phyloP scores from a whole-genome alignment of 768 basidiomycete species.

The Leccinum obscurum region DNA sequence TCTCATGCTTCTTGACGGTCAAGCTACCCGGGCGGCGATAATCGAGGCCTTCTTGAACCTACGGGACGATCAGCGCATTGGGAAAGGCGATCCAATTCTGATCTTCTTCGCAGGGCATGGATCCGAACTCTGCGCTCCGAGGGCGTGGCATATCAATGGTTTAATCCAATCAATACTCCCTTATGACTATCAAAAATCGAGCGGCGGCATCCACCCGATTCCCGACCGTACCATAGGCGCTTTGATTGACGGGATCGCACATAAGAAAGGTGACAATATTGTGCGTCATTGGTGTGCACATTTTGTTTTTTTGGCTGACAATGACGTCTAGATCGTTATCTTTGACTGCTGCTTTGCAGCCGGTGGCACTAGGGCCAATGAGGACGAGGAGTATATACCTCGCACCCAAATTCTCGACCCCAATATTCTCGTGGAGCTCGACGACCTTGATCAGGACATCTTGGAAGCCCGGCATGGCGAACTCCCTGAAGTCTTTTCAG shows the following conservation, averaged over 20 bases:
- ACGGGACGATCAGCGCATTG: conserved; percentile 23
- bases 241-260: conserved; percentile 38
- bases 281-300: conserved; percentile 25
- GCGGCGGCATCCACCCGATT: conserved; percentile 32
- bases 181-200: conserved; percentile 29
- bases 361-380: conserved; percentile 31
- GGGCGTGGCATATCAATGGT: conserved; percentile 21
- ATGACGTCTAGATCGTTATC: conserved; percentile 38
- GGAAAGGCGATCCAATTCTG: conserved; percentile 35
- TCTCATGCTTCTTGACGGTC: conserved; percentile 35
- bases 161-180: conserved; percentile 32
- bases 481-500: conserved; percentile 22
- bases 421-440: not conserved
- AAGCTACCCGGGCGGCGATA: conserved; percentile 40
- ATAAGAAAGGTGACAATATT: conserved; percentile 43
- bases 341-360: conserved; percentile 48
- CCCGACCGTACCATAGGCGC: conserved; percentile 44
- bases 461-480: conserved; percentile 15
- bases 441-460: conserved; percentile 30
- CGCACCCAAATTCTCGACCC: conserved; percentile 8
- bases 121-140: conserved; percentile 33
- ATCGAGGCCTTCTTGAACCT: conserved; percentile 29
- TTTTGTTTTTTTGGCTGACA: not conserved
- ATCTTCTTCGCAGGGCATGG: conserved; percentile 51
- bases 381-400: not conserved